These are phyloP conservation scores for Halophytophthora batemanensis DNA, from an alignment of 352 stramenopile genomes.

Conservation along the genomic window DNA sequence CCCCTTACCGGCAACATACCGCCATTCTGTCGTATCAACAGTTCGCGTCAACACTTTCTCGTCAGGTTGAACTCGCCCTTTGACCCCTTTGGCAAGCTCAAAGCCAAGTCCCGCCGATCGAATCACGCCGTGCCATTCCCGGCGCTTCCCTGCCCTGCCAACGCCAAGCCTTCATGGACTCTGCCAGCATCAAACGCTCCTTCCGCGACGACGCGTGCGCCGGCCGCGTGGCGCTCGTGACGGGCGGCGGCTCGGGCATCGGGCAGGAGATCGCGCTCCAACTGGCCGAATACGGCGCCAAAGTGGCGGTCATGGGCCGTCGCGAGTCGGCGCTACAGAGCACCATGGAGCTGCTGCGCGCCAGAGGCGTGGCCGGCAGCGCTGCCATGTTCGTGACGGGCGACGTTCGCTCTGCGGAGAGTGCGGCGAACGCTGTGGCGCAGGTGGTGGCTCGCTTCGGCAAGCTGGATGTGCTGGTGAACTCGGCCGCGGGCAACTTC, in stretches of 20 bases:
- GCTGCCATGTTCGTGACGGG: conserved; percentile 45
- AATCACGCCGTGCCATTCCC: not conserved
- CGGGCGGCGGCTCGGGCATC: conserved; percentile 93
- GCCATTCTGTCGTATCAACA: conserved; percentile 13
- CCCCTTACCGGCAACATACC: no score
- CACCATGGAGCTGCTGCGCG: conserved; percentile 55
- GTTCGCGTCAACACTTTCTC: not conserved
- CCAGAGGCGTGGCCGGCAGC: conserved; percentile 36
- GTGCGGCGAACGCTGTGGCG: conserved; percentile 71
- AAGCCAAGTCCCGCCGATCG: not conserved
- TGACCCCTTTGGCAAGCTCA: not conserved
- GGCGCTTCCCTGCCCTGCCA: not conserved
- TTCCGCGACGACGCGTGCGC: conserved; percentile 53
- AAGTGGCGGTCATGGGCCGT: conserved; percentile 93
- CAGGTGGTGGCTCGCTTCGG: conserved; percentile 80
- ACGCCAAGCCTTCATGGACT: conserved; percentile 37
- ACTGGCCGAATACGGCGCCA: conserved; percentile 89
- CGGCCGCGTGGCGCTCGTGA: conserved; percentile 89
- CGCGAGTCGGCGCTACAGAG: conserved; percentile 87
- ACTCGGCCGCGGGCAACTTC: conserved; percentile 95
- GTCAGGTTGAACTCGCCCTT: not conserved
- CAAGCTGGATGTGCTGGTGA: conserved; percentile 91
- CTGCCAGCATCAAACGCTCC: conserved; percentile 39
- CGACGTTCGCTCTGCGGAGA: conserved; percentile 87
- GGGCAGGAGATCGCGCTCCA: conserved; percentile 93